These are phyloP conservation scores for Bruguiera hainesii DNA, from an alignment of 441 rosid species.

Conservation along the genomic window DNA sequence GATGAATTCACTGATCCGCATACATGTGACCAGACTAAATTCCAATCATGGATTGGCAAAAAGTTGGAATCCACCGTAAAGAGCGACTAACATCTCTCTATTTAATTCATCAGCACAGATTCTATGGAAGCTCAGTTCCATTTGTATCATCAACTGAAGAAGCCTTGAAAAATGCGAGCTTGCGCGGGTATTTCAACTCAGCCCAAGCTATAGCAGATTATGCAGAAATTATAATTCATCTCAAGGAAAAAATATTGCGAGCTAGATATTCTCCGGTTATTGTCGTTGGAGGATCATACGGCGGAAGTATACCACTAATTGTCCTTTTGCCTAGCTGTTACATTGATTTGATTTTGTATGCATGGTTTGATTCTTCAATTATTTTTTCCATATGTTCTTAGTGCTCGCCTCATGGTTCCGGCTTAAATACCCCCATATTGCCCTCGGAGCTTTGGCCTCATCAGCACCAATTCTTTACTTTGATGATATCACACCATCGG, in stretches of 20 bases:
- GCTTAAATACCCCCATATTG: conserved; percentile 59
- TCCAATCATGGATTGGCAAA: too few relatives aligned
- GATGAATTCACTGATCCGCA: too few relatives aligned
- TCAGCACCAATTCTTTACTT: conserved; percentile 65
- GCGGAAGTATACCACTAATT: conserved; percentile 55
- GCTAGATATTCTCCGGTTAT: conserved; percentile 56
- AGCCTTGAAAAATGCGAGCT: conserved; percentile 42
- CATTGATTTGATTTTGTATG: not conserved
- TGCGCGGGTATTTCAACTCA: conserved; percentile 59
- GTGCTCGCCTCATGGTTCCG: conserved; percentile 69
- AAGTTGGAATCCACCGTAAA: too few relatives aligned
- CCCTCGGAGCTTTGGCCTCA: conserved; percentile 61
- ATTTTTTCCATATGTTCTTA: not conserved
- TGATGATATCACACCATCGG: conserved; percentile 39
- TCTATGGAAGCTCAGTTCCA: conserved; percentile 63
- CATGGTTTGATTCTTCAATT: not conserved
- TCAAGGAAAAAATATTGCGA: conserved; percentile 34
- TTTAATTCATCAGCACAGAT: conserved; percentile 52
- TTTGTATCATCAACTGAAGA: conserved; percentile 45
- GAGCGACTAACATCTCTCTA: not conserved
- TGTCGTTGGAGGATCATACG: conserved; percentile 73
- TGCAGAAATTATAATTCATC: conserved; percentile 49
- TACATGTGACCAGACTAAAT: too few relatives aligned
- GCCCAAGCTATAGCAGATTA: conserved; percentile 78
- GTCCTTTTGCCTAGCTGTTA: not conserved